A percentile compares a stretch with the other conserved stretches of the same genome.
Evolutionary conservation across 345 rosid species (phyloP).

Genomic region (Bruguiera parviflora): DNA sequence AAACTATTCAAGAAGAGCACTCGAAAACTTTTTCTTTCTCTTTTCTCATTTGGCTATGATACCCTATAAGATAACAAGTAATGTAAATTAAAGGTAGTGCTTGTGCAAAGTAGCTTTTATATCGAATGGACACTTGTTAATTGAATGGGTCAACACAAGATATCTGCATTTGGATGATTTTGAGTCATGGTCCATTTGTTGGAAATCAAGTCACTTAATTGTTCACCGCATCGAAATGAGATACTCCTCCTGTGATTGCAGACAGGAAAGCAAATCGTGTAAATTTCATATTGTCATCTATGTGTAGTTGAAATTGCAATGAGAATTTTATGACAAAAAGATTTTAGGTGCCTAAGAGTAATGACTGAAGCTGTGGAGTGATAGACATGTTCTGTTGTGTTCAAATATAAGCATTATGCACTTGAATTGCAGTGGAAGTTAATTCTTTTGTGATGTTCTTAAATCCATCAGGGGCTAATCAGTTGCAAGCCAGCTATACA

Average conservation of each 20-base stretch:
- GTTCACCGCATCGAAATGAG: neutral
- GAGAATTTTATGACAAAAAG: no score
- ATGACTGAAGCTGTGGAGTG: neutral
- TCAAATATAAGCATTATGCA: no score
- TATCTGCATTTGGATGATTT: neutral
- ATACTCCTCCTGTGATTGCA: neutral
- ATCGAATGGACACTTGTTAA: neutral
- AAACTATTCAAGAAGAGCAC: slow-evolving; percentile 2
- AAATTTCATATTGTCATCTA: neutral
- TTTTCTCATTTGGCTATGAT: neutral
- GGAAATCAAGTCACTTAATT: neutral
- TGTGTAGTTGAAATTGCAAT: no score
- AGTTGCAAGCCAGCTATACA: slow-evolving; percentile 33
- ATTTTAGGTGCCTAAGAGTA: neutral
- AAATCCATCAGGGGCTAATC: slow-evolving; percentile 46
- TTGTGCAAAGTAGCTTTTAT: neutral
- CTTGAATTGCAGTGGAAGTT: no score
- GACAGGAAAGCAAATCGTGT: neutral
- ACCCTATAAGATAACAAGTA: neutral
- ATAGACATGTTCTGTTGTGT: neutral
- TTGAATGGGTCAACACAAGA: neutral
- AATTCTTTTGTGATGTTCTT: neutral
- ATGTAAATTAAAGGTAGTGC: neutral
- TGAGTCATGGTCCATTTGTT: neutral
- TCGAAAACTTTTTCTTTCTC: neutral